phyloP scores from a whole-genome alignment of 345 rosid species.

The Limnanthes douglasii region DNA sequence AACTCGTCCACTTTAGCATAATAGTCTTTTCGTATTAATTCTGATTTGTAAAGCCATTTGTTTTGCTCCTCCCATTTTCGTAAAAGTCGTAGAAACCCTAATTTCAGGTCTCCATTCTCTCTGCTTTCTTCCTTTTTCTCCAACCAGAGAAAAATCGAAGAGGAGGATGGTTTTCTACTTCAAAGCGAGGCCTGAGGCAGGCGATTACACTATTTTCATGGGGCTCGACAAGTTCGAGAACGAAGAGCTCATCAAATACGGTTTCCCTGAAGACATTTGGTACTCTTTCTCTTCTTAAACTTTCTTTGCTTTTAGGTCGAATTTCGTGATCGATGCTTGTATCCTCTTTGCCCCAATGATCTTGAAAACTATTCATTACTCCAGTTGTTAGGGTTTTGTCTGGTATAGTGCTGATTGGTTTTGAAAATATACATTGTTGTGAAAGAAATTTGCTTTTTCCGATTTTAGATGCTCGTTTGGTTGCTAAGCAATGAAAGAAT shows the following conservation, averaged over 20 bases:
- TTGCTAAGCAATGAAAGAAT: no score
- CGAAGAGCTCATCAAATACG: conserved; percentile 97
- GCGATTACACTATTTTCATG: conserved; percentile 98
- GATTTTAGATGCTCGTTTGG: no score
- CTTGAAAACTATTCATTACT: no score
- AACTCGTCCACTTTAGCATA: no score
- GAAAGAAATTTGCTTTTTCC: no score
- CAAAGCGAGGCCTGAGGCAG: conserved; percentile 88
- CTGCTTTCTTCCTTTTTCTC: conserved; percentile 8
- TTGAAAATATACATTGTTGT: no score
- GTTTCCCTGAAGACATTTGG: conserved; percentile 98
- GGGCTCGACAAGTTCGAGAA: conserved; percentile 98
- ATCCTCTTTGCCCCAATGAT: no score
- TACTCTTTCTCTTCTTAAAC: conserved; percentile 3
- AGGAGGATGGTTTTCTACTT: conserved; percentile 77
- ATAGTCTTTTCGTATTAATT: no score
- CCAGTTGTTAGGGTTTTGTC: not conserved
- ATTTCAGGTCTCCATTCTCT: conserved; percentile 15
- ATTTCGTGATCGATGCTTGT: conserved; percentile 1
- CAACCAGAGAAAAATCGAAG: conserved; percentile 6
- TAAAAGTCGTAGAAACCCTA: no score
- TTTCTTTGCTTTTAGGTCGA: no score
- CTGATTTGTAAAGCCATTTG: no score
- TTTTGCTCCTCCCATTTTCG: no score
- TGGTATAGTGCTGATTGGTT: not conserved